Evolutionary conservation across 768 basidiomycete species (phyloP).

Genomic region (Hydnomerulius pinastri): DNA sequence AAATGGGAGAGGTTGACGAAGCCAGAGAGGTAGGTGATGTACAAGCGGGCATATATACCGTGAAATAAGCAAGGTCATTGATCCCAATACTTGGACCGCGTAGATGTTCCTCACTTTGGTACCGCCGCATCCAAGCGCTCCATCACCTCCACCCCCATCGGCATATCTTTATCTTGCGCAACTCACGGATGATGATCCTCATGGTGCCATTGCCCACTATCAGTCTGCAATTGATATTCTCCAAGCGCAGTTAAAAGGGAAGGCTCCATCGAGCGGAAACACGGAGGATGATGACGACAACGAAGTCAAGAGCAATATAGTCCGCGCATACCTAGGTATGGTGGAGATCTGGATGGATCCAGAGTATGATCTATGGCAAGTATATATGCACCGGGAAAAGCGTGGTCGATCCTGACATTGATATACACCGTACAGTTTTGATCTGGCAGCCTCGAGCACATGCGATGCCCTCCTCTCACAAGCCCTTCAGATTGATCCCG

Average conservation of each 20-base stretch:
- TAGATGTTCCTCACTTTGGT: conserved; percentile 65
- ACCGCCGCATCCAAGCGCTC: conserved; percentile 61
- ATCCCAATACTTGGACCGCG: not conserved
- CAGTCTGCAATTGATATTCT: conserved; percentile 78
- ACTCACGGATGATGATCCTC: conserved; percentile 75
- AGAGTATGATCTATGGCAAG: conserved; percentile 82
- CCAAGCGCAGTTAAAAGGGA: conserved; percentile 70
- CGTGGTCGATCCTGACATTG: not conserved
- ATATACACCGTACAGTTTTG: conserved; percentile 55
- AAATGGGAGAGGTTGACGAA: conserved; percentile 71
- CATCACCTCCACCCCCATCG: conserved; percentile 64
- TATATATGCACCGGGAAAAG: not conserved
- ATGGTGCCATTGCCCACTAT: conserved; percentile 72
- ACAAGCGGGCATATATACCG: too few relatives aligned
- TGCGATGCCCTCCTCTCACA: conserved; percentile 75
- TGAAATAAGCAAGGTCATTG: too few relatives aligned
- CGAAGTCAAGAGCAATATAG: conserved; percentile 66
- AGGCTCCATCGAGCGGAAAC: conserved; percentile 48
- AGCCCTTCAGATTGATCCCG: conserved; percentile 75
- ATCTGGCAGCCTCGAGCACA: conserved; percentile 76
- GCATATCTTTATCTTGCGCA: conserved; percentile 91
- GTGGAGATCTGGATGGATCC: conserved; percentile 98
- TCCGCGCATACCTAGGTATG: conserved; percentile 82
- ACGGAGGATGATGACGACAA: conserved; percentile 35
- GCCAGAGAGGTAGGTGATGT: conserved; percentile 66